Base-by-base conservation (phyloP, 108 stramenopile genomes). In the Schizochytrium sp. region DNA sequence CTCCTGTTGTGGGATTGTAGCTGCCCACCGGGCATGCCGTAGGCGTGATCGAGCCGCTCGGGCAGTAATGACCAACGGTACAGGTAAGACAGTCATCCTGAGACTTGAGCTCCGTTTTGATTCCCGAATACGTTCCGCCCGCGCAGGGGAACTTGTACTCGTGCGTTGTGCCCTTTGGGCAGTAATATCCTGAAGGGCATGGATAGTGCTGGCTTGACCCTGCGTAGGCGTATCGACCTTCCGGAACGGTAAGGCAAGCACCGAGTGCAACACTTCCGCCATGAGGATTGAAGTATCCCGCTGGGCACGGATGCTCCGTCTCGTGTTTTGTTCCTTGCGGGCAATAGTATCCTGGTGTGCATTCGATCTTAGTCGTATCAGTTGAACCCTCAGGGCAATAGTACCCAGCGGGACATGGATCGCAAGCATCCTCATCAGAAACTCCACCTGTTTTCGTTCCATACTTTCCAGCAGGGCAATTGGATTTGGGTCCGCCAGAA, bases 331-430 rank as follows among this genome's bases (percentile, higher is more conserved):
- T 76, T 10, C 91, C 93, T 5, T 53, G 58, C 0, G 88, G 89
- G 72, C 94, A 94, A 91, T 92, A 94, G 87, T 88, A 71, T 25
- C 94, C 93, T 43, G 47, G 45, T 5, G 88, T 58, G 89, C 93
- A 93, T 16, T n/a, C 57, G 23, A 88, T 58, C 55, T 8, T 88
- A 21, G 90, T 72, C 5, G 88, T 58, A 60, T 88, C 55, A 44
- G 58, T 44, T 5, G 91, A 90, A 5, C n/a, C 48, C 53, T 72
- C 47, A 5, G 34, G 45, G 53, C 87, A 88, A 63, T 92, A 92
- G 87, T 83, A 91, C n/a, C 91, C 91, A 41, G 72, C 91, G 18
- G 43, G 88, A 60, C 92, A 92, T 8, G 72, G 6, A 16, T 89
- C 53, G 47, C 90, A 76, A 8, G 5, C 87, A 34, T 51, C 48